Base-by-base conservation (phyloP, 2,329 filamentous ascomycete species). In the Malbranchea cinnamomea region DNA sequence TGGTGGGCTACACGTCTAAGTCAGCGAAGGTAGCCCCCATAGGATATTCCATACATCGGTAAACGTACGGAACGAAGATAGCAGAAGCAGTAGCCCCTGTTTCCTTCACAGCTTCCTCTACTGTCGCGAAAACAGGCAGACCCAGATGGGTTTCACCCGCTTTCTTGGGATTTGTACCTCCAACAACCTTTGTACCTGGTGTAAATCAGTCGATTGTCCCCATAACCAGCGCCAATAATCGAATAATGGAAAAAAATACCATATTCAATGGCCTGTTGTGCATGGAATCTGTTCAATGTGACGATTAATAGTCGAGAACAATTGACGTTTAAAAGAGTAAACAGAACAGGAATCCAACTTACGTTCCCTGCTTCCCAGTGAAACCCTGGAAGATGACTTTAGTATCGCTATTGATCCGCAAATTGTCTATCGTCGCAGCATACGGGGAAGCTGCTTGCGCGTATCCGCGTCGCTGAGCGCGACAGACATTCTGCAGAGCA, bases 141-240 rank as follows among this genome's bases (percentile, higher is more conserved):
- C 75, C 83, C 40, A 98, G 74, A 62, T 98, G 89, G 54, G 74
- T 77, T 49, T 72, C 63, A 52, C 89, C 89, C 43, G 89, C 89
- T 69, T 98, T 98, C 72, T 93, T 95, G 55, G 89, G 89, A 68
- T 95, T 95, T 53, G 87, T 95, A 54, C 89, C 89, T 59, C 89
- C 89, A 44, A 98, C 84, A 44, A 98, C 83, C 57, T 93, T 87
- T 49, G 89, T 98, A 57, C 87, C 83, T 91, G 49, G 39, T 30
- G 20, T 30, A 31, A 38, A 43, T 58, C 32, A 53, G 42, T 22
- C 30, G 24, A 27, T 36, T 28, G 27, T 36, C 35, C 18, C 20
- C 29, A 23, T 19, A 24, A 14, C 35, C 29, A 34, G 38, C 40
- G 34, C 32, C 31, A 37, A 39, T 13, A 11, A 15, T 26, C 16